These are phyloP conservation scores for Coemansia nantahalensis DNA, from an alignment of 192 early-diverging fungal species.

Conservation along the genomic window DNA sequence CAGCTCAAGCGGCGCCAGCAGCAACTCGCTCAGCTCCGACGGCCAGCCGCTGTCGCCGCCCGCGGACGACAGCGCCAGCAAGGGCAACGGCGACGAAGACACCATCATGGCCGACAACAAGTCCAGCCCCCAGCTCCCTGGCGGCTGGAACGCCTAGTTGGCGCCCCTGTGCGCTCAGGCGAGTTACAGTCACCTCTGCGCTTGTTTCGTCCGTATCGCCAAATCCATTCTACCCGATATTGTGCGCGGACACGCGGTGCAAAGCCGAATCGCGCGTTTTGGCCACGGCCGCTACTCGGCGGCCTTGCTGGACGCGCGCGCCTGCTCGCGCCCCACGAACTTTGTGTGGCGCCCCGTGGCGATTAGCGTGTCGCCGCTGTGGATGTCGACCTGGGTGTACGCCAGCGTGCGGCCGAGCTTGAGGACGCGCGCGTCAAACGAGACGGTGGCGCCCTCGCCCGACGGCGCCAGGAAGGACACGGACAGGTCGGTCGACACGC, in stretches of 20 bases:
- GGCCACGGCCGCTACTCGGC: no score
- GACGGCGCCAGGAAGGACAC: slow-evolving; percentile 49
- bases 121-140: slow-evolving; percentile 11
- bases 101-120: neutral
- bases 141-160: slow-evolving; percentile 17
- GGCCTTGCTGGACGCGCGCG: slow-evolving; percentile 1
- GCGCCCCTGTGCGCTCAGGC: no score
- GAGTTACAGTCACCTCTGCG: no score
- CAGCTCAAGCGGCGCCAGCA: no score
- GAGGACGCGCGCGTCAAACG: slow-evolving; percentile 42
- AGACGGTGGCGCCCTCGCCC: slow-evolving; percentile 36
- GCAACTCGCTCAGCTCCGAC: no score
- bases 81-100: neutral
- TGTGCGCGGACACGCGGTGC: no score
- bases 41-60: no score
- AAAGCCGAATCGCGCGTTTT: no score
- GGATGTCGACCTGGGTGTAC: slow-evolving; percentile 50
- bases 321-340: slow-evolving; percentile 38
- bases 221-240: no score
- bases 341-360: slow-evolving; percentile 55
- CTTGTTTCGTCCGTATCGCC: no score
- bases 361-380: slow-evolving; percentile 36
- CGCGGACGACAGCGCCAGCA: no score
- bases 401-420: slow-evolving; percentile 53
- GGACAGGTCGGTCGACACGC: slow-evolving; percentile 52